Conservation (phyloP, 1,284 basidiomycete species). For the Flammula alnicola region DNA sequence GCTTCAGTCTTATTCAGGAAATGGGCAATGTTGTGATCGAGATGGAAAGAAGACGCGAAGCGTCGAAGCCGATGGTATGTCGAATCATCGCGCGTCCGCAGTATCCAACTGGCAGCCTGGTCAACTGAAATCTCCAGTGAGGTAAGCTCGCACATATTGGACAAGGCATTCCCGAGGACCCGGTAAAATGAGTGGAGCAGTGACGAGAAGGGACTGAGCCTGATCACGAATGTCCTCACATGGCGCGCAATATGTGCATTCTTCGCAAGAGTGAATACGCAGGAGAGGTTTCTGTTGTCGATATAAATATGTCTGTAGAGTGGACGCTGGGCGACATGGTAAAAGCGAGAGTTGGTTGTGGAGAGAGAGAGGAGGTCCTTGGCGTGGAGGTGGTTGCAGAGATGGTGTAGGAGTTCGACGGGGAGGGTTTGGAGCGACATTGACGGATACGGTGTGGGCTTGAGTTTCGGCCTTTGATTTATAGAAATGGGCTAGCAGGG, state of each 20-base stretch:
- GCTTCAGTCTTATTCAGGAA: slow-evolving; percentile 60
- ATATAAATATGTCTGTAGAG: slow-evolving; percentile 64
- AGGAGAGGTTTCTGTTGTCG: slow-evolving; percentile 49
- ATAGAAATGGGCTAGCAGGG: no score
- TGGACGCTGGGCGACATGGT: slow-evolving; percentile 54
- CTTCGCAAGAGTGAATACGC: slow-evolving; percentile 57
- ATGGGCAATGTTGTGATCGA: slow-evolving; percentile 56
- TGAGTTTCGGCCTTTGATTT: no score
- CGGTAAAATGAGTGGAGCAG: slow-evolving; percentile 51
- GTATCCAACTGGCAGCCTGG: slow-evolving; percentile 54
- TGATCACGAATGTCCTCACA: slow-evolving; percentile 64
- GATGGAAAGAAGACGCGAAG: slow-evolving; percentile 61
- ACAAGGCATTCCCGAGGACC: slow-evolving; percentile 54
- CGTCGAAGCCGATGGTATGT: slow-evolving; percentile 52
- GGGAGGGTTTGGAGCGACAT: slow-evolving; percentile 51
- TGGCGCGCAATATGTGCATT: slow-evolving; percentile 56
- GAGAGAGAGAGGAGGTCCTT: slow-evolving; percentile 52
- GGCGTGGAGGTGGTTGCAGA: slow-evolving; percentile 43
- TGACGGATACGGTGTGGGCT: no score
- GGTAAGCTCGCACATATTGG: slow-evolving; percentile 59
- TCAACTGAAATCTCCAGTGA: slow-evolving; percentile 62
- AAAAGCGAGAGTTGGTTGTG: slow-evolving; percentile 44
- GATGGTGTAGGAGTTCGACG: slow-evolving; percentile 54
- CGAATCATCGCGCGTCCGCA: slow-evolving; percentile 38
- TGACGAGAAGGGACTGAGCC: slow-evolving; percentile 44